These are phyloP conservation scores for Dysphania ambrosioides DNA, from an alignment of 148 eudicot genomes.

Conservation along the genomic window DNA sequence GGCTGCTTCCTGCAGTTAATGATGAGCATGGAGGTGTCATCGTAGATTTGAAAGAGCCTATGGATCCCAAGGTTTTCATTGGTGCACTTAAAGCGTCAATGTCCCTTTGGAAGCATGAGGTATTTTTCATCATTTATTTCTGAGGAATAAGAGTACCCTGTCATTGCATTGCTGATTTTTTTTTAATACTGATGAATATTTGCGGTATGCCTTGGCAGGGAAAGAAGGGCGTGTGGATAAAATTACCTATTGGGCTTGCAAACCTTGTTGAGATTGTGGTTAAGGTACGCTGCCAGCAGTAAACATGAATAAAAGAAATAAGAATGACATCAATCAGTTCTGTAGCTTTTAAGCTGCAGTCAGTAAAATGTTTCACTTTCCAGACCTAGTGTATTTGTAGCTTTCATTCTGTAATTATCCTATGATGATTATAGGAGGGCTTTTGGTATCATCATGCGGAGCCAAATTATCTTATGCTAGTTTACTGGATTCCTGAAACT, in stretches of 20 bases:
- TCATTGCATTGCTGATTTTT: not conserved
- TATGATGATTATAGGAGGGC: constrained; percentile 61
- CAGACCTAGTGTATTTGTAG: not conserved
- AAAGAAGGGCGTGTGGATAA: constrained; percentile 78
- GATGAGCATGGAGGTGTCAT: constrained; percentile 71
- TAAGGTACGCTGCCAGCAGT: constrained; percentile 39
- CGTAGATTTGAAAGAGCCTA: constrained; percentile 59
- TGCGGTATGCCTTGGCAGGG: constrained; percentile 43
- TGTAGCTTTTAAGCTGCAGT: not conserved
- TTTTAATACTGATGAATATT: not conserved
- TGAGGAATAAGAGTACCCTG: not conserved
- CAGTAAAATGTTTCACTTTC: not conserved
- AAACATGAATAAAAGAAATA: not conserved
- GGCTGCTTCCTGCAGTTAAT: constrained; percentile 46
- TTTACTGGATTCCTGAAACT: constrained; percentile 68
- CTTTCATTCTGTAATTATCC: constrained; percentile 19
- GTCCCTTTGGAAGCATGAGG: constrained; percentile 29
- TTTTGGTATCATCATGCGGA: constrained; percentile 91
- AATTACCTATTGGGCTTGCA: constrained; percentile 59
- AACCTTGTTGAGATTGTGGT: constrained; percentile 66
- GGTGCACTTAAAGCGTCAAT: constrained; percentile 55
- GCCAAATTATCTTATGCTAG: constrained; percentile 73
- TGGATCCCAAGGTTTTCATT: constrained; percentile 48
- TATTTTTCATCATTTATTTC: not conserved
- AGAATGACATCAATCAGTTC: not conserved